Evolutionary conservation across 441 rosid genomes (phyloP).

Genomic region (Lagerstroemia fauriei): DNA sequence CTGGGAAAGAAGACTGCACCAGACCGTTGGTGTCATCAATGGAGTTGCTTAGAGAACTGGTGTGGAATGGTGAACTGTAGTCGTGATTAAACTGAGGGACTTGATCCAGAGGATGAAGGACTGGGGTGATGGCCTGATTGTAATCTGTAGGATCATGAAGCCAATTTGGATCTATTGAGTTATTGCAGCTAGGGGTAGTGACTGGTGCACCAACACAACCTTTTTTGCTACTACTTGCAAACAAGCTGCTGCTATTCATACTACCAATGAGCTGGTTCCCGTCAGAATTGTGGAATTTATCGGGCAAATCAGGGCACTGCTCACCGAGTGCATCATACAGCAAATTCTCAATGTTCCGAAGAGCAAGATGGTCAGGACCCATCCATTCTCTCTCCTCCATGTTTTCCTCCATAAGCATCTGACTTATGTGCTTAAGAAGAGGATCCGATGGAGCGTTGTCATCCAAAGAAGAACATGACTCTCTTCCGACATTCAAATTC

Average conservation of each 20-base stretch:
- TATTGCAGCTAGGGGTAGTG: too few species aligned
- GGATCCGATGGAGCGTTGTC: constrained; percentile 51
- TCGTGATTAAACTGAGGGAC: neutral
- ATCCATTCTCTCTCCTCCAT: constrained; percentile 52
- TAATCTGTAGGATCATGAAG: too few species aligned
- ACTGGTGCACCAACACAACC: too few species aligned
- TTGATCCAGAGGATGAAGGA: neutral
- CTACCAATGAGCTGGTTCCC: too few species aligned
- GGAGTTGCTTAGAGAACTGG: neutral
- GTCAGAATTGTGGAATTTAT: constrained; percentile 17
- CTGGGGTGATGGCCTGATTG: neutral
- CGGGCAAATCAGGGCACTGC: constrained; percentile 33
- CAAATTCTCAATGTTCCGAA: constrained; percentile 67
- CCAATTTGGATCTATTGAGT: too few species aligned
- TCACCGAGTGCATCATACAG: constrained; percentile 59
- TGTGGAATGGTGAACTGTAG: neutral
- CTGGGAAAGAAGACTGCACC: neutral
- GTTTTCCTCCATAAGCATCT: constrained; percentile 71
- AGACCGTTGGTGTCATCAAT: neutral
- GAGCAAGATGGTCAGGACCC: constrained; percentile 53
- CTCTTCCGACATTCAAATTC: constrained; percentile 29
- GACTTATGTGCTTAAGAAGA: constrained; percentile 56
- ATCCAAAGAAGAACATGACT: constrained; percentile 45
- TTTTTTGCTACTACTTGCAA: too few species aligned
- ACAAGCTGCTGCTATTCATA: neutral